These are phyloP conservation scores for Trametes hirsuta DNA, from an alignment of 1,284 basidiomycete genomes.

Conservation along the genomic window DNA sequence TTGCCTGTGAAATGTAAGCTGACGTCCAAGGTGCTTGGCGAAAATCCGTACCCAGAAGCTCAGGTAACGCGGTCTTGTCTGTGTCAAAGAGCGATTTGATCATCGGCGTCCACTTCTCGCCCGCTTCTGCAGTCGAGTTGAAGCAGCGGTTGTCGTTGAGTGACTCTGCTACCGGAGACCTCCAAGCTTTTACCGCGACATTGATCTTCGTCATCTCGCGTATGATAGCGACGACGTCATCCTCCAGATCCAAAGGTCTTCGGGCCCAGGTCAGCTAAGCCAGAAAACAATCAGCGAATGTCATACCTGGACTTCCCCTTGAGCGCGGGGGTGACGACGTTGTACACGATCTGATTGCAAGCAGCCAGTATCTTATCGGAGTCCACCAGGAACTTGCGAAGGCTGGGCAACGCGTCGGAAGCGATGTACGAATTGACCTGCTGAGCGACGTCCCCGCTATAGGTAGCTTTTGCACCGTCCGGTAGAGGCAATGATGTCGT, in stretches of 20 bases:
- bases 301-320: conserved; percentile 70
- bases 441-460: conserved; percentile 45
- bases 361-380: conserved; percentile 80
- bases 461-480: conserved; percentile 47
- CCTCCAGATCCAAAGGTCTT: conserved; percentile 74
- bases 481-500: conserved; percentile 37
- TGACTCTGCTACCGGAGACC: conserved; percentile 76
- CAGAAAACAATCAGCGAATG: not conserved
- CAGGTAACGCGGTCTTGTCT: conserved; percentile 87
- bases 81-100: conserved; percentile 81
- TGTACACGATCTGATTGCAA: conserved; percentile 86
- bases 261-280: not conserved
- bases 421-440: conserved; percentile 82
- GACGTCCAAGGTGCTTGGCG: not conserved
- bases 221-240: conserved; percentile 69
- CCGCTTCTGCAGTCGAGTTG: conserved; percentile 62
- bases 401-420: conserved; percentile 68
- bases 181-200: conserved; percentile 85
- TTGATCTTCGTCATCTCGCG: conserved; percentile 82
- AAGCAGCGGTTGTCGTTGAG: conserved; percentile 91
- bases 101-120: conserved; percentile 76
- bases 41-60: conserved; percentile 72
- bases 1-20: conserved; percentile 53
- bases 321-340: conserved; percentile 82
- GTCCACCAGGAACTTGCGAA: conserved; percentile 85